These are phyloP conservation scores for Verticillium zaregamsianum DNA, from an alignment of 2,329 filamentous ascomycete species.

Conservation along the genomic window DNA sequence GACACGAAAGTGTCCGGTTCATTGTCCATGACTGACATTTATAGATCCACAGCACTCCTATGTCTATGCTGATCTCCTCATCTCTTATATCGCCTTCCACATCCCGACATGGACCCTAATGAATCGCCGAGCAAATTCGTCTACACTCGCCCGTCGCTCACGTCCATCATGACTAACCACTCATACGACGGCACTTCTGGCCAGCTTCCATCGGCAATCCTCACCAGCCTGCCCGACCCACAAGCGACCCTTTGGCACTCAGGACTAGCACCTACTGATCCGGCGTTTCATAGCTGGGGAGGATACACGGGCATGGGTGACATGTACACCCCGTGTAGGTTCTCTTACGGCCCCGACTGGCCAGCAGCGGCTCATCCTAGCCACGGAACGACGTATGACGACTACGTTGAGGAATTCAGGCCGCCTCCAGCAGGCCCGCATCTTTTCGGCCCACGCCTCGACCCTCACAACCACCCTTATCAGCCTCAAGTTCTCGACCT, in stretches of 20 bases:
- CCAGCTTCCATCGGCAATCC: neutral
- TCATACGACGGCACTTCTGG: neutral
- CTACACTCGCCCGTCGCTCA: neutral
- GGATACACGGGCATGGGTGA: neutral
- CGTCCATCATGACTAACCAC: neutral
- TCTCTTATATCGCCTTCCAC: neutral
- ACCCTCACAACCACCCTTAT: neutral
- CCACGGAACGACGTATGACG: neutral
- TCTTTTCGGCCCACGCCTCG: neutral
- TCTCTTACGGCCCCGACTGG: too few relatives aligned
- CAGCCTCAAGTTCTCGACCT: neutral
- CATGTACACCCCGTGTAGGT: neutral
- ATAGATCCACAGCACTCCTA: neutral
- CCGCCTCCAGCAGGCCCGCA: neutral
- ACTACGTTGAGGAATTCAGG: neutral
- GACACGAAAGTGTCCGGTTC: neutral
- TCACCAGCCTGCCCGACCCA: neutral
- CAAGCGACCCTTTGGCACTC: neutral
- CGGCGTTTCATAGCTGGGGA: neutral
- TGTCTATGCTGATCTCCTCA: neutral
- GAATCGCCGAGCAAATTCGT: slow-evolving; percentile 7
- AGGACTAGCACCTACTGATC: neutral
- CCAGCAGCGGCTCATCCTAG: neutral
- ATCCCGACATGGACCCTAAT: neutral
- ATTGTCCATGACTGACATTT: neutral